phyloP scores from a whole-genome alignment of 202 grass and related monocot species.

The Sporobolus alterniflorus region DNA sequence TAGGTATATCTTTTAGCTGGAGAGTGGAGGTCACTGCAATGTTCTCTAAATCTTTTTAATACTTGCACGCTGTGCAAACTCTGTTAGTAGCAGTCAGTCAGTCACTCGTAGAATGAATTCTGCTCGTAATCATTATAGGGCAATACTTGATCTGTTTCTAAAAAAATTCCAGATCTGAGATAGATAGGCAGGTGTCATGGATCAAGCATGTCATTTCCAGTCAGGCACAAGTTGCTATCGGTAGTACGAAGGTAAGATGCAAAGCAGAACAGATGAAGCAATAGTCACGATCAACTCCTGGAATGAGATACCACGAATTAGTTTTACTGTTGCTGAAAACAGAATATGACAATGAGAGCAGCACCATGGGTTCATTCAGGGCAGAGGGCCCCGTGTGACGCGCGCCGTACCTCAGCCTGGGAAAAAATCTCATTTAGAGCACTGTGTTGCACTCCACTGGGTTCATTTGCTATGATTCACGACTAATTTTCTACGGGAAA shows the following conservation, averaged over 20 bases:
- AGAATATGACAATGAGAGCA: slow-evolving; percentile 3
- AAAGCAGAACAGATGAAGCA: slow-evolving; percentile 53
- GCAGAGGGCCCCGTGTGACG: too few species aligned
- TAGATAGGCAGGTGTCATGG: not conserved
- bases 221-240: slow-evolving; percentile 44
- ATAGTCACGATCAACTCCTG: slow-evolving; percentile 73
- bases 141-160: slow-evolving; percentile 3
- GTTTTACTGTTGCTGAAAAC: slow-evolving; percentile 10
- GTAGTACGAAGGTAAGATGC: slow-evolving; percentile 64
- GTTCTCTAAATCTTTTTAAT: not conserved
- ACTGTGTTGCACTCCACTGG: too few species aligned
- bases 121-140: slow-evolving; percentile 10
- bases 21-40: not conserved
- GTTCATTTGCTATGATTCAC: slow-evolving; percentile 1
- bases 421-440: too few species aligned
- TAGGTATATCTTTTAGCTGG: not conserved
- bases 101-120: slow-evolving; percentile 7
- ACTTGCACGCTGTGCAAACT: not conserved
- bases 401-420: too few species aligned
- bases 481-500: slow-evolving; percentile 27
- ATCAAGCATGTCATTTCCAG: not conserved
- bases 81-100: not conserved
- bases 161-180: slow-evolving; percentile 27
- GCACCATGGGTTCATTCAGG: not conserved
- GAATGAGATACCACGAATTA: slow-evolving; percentile 40